Conservation (phyloP, 768 basidiomycete genomes). For the Suillus subaureus region DNA sequence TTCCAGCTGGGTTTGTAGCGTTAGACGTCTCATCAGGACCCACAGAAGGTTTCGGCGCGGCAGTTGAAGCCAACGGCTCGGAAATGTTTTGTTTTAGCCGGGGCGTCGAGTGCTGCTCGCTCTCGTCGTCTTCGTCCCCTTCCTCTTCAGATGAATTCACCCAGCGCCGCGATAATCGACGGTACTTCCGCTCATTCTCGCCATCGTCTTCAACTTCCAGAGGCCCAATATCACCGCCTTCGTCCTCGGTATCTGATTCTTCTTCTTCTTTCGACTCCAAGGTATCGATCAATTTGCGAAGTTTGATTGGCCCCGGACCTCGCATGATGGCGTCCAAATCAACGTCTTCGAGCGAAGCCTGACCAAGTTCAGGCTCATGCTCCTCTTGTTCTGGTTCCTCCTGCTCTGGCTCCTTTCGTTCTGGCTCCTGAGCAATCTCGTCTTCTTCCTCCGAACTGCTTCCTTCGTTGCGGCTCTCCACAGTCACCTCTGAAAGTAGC, state of each 20-base stretch:
- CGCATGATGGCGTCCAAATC: constrained; percentile 46
- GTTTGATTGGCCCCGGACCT: constrained; percentile 35
- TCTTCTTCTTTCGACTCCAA: constrained; percentile 31
- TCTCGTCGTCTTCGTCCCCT: constrained; percentile 28
- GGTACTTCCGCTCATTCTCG: constrained; percentile 33
- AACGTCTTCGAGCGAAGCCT: constrained; percentile 13
- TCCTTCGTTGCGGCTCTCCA: constrained; percentile 41
- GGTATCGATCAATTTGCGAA: constrained; percentile 31
- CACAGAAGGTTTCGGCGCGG: too few species aligned
- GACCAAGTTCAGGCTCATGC: constrained; percentile 9
- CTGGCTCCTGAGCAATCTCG: constrained; percentile 22
- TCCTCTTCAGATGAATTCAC: constrained; percentile 33
- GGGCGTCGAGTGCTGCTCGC: neutral
- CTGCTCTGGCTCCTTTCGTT: constrained; percentile 18
- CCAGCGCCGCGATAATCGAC: constrained; percentile 37
- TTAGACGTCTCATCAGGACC: neutral
- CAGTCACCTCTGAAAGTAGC: constrained; percentile 37
- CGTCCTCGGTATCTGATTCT: constrained; percentile 38
- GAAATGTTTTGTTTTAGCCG: neutral
- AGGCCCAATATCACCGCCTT: constrained; percentile 43
- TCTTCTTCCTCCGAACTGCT: constrained; percentile 40
- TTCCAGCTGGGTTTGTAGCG: neutral
- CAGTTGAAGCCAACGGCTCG: neutral
- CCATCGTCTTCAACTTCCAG: constrained; percentile 41
- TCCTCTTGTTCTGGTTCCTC: constrained; percentile 20